These are phyloP conservation scores for Lepiota venenata DNA, from an alignment of 768 basidiomycete species.

Conservation along the genomic window DNA sequence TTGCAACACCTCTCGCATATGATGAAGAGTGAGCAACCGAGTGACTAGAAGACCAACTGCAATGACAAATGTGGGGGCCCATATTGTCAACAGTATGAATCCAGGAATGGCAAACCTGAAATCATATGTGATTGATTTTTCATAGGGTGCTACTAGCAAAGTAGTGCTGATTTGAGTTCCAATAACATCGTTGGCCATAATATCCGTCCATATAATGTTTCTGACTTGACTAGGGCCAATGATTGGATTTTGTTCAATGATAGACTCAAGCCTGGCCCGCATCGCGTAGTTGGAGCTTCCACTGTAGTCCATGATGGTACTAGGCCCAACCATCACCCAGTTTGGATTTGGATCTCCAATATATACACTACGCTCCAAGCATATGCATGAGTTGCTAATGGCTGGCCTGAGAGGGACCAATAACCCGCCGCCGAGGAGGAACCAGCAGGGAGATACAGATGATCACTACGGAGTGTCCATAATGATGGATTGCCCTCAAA, in stretches of 20 bases:
- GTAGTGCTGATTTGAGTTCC: background rate
- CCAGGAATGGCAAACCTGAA: slow-evolving; percentile 2
- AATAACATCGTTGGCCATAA: background rate
- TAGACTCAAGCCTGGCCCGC: background rate
- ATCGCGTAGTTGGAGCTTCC: background rate
- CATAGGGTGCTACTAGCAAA: background rate
- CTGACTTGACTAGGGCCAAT: background rate
- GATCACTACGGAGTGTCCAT: background rate
- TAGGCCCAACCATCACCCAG: no score
- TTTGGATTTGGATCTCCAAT: no score
- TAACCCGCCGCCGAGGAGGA: background rate
- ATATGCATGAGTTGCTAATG: background rate
- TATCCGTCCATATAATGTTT: background rate
- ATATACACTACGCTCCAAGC: background rate
- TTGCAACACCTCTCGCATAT: background rate
- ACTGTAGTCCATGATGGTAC: background rate
- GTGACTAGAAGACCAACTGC: background rate
- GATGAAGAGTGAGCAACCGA: background rate
- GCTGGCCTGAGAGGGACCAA: background rate
- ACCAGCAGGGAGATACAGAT: background rate
- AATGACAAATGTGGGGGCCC: background rate
- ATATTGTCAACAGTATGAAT: background rate
- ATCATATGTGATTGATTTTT: background rate
- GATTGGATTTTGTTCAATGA: no score
- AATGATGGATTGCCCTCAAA: background rate